A percentile compares a stretch with the other conserved stretches of the same genome.
Evolutionary conservation across 805 yeast genomes (phyloP).

Genomic region (Teunomyces tritomae): DNA sequence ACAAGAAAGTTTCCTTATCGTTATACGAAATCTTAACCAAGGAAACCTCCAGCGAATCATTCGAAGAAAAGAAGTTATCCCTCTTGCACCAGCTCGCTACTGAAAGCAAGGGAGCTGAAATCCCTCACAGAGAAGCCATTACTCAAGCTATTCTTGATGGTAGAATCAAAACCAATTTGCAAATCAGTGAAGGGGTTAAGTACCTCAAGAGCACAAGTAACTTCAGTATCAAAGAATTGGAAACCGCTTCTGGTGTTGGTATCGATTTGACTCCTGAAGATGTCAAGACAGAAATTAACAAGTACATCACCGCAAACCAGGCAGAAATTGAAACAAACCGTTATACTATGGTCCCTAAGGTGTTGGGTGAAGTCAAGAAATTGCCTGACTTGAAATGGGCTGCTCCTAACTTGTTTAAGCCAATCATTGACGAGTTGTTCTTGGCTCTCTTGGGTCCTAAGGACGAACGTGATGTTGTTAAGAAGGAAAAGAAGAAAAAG

Average conservation of each 20-base stretch:
- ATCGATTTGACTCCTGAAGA: constrained; percentile 64
- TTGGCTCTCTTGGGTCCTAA: constrained; percentile 82
- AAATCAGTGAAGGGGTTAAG: constrained; percentile 76
- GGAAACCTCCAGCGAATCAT: constrained; percentile 18
- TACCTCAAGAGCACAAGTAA: constrained; percentile 58
- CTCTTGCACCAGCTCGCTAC: constrained; percentile 78
- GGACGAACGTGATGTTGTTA: constrained; percentile 86
- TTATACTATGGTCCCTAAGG: constrained; percentile 73
- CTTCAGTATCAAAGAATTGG: constrained; percentile 46
- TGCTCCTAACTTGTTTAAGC: constrained; percentile 80
- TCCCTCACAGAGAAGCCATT: constrained; percentile 49
- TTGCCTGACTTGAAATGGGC: constrained; percentile 88
- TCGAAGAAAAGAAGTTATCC: constrained; percentile 58
- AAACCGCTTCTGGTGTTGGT: constrained; percentile 76
- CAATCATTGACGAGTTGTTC: constrained; percentile 77
- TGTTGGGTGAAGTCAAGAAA: constrained; percentile 74
- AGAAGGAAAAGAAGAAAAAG: constrained; percentile 69
- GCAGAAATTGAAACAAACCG: constrained; percentile 66
- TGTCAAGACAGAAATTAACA: constrained; percentile 54
- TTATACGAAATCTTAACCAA: constrained; percentile 58
- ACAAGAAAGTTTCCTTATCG: constrained; percentile 77
- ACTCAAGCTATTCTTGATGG: constrained; percentile 63
- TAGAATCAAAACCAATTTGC: constrained; percentile 63
- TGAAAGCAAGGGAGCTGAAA: constrained; percentile 57
- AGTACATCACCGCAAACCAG: constrained; percentile 59